These are phyloP conservation scores for Euryodendron excelsum DNA, from an alignment of 148 eudicot species.

Conservation along the genomic window DNA sequence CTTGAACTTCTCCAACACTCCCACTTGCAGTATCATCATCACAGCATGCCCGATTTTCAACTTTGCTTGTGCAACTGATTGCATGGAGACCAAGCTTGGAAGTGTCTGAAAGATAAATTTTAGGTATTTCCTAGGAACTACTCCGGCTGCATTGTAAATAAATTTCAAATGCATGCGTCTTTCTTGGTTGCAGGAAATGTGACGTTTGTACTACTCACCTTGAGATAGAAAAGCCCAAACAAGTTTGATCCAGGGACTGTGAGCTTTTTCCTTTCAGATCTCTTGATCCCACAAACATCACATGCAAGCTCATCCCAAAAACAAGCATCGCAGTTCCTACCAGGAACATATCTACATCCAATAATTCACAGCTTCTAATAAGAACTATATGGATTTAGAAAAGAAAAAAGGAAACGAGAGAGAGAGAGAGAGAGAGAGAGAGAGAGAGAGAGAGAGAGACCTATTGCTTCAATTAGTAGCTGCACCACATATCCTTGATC, in stretches of 20 bases:
- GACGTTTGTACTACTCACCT: slow-evolving; percentile 26
- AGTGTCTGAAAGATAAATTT: slow-evolving; percentile 28
- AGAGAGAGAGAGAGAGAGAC: slow-evolving; percentile 16
- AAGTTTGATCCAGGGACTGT: slow-evolving; percentile 32
- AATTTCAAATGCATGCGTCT: no score
- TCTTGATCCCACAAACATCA: slow-evolving; percentile 56
- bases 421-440: slow-evolving; percentile 7
- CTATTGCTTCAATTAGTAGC: slow-evolving; percentile 54
- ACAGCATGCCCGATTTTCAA: slow-evolving; percentile 66
- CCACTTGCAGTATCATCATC: slow-evolving; percentile 71
- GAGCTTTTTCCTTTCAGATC: slow-evolving; percentile 15
- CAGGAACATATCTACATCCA: slow-evolving; percentile 65
- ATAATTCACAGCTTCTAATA: background rate
- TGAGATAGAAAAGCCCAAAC: slow-evolving; percentile 43
- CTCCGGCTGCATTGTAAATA: no score
- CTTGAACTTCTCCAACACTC: slow-evolving; percentile 63
- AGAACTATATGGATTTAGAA: no score
- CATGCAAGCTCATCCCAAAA: slow-evolving; percentile 65
- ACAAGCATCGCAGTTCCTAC: slow-evolving; percentile 66
- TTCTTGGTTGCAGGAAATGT: no score
- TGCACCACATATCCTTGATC: slow-evolving; percentile 42
- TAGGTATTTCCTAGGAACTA: no score
- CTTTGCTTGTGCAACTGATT: slow-evolving; percentile 55
- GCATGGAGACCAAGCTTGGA: slow-evolving; percentile 47
- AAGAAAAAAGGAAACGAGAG: no score